A percentile compares a stretch with the other conserved stretches of the same genome.
These are phyloP conservation scores for Fusarium secorum DNA, from an alignment of 2,329 filamentous ascomycete species.

Conservation along the genomic window DNA sequence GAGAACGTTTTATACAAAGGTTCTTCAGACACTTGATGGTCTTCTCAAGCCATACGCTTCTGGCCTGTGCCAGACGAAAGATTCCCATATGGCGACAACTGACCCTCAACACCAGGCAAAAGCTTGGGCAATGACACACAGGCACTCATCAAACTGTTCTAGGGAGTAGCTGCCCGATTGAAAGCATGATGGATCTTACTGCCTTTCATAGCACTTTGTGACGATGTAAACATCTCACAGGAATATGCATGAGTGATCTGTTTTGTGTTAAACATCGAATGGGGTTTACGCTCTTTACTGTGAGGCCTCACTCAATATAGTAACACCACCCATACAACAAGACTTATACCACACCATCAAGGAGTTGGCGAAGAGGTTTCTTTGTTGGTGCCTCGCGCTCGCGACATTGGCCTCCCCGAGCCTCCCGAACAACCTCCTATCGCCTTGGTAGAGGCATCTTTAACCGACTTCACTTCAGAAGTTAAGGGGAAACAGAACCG, in stretches of 20 bases:
- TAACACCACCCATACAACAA: not conserved
- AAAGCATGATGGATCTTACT: not conserved
- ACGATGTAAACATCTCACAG: not conserved
- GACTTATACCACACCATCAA: not conserved
- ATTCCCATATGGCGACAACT: not conserved
- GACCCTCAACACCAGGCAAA: not conserved
- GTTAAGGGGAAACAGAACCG: slow-evolving; percentile 16
- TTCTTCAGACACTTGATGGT: not conserved
- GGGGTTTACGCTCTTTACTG: not conserved
- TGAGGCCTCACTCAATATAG: not conserved
- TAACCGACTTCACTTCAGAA: not conserved
- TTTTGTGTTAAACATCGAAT: not conserved
- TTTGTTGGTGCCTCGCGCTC: not conserved
- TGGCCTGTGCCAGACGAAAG: not conserved
- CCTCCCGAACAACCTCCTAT: not conserved
- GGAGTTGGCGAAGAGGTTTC: not conserved
- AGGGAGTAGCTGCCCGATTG: too few relatives aligned
- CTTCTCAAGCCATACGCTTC: too few relatives aligned
- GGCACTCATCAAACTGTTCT: not conserved
- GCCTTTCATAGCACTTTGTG: not conserved
- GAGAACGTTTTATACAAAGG: accelerated
- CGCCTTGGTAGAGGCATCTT: not conserved
- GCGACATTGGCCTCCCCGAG: not conserved
- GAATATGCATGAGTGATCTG: not conserved
- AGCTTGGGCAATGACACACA: not conserved